phyloP scores from a whole-genome alignment of 179 eudicot species.

The Corrigiola litoralis region DNA sequence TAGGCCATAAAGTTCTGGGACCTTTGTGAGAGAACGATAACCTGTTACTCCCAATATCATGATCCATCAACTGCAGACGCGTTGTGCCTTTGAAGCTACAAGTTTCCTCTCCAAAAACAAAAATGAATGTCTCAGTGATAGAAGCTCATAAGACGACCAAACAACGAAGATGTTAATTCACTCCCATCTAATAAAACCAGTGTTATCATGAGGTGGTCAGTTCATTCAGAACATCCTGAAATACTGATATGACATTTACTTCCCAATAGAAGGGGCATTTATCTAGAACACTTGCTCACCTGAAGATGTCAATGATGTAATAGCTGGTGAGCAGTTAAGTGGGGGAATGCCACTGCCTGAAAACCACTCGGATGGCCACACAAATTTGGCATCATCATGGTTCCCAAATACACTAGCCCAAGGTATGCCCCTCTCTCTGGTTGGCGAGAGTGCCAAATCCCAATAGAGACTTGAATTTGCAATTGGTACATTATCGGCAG shows the following conservation, averaged over 20 bases:
- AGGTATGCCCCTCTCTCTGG: conserved; percentile 63
- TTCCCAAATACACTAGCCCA: conserved; percentile 83
- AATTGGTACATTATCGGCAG: conserved; percentile 66
- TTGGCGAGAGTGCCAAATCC: conserved; percentile 72
- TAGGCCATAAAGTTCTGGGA: conserved; percentile 71
- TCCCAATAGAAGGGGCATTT: too few species aligned
- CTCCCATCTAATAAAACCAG: background rate
- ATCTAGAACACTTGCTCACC: conserved; percentile 30
- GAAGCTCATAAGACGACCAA: too few species aligned
- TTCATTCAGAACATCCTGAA: too few species aligned
- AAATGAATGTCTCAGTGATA: background rate
- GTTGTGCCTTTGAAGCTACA: conserved; percentile 67
- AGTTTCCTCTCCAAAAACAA: conserved; percentile 33
- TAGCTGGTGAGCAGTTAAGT: conserved; percentile 39
- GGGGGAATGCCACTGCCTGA: conserved; percentile 62
- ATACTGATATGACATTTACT: too few species aligned
- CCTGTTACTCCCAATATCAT: conserved; percentile 40
- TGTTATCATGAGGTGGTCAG: too few species aligned
- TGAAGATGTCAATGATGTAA: conserved; percentile 19
- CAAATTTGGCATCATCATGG: conserved; percentile 84
- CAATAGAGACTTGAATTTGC: conserved; percentile 73
- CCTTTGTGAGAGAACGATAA: conserved; percentile 55
- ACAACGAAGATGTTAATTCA: background rate
- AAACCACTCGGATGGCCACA: conserved; percentile 92
- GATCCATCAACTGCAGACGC: conserved; percentile 57